These are phyloP conservation scores for Scedosporium dehoogii DNA, from an alignment of 2,329 filamentous ascomycete genomes.

Conservation along the genomic window DNA sequence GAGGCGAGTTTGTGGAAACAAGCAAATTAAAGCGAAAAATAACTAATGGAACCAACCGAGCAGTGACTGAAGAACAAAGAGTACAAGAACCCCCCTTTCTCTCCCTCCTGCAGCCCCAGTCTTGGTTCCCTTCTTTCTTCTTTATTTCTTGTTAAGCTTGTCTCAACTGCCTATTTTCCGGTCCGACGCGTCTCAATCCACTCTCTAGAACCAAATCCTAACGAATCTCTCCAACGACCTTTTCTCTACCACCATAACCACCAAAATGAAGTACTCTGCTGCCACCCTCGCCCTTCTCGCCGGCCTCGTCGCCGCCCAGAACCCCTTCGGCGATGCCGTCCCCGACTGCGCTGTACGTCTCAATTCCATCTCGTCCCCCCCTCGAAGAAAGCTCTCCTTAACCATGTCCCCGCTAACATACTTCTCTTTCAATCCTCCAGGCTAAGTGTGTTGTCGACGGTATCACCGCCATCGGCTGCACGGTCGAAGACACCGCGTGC, in stretches of 20 bases:
- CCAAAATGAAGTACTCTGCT: slow-evolving; percentile 7
- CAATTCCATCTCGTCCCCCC: neutral
- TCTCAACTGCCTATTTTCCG: neutral
- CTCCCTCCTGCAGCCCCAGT: neutral
- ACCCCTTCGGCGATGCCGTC: slow-evolving; percentile 13
- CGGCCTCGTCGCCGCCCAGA: slow-evolving; percentile 18
- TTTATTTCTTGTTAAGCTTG: neutral
- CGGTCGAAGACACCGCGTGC: slow-evolving; percentile 17
- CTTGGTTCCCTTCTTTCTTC: neutral
- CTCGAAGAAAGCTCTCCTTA: neutral
- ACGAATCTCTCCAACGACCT: neutral
- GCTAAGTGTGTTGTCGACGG: slow-evolving; percentile 16
- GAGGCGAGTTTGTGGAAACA: no score
- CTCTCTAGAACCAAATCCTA: neutral
- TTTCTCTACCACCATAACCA: neutral
- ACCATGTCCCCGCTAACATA: neutral
- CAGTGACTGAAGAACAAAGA: neutral
- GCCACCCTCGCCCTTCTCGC: slow-evolving; percentile 3
- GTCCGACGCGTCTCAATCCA: no score
- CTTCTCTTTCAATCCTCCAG: neutral
- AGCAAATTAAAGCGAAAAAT: no score
- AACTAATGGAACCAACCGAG: neutral
- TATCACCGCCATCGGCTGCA: slow-evolving; percentile 17
- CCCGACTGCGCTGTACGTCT: slow-evolving; percentile 5
- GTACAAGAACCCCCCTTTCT: neutral